phyloP scores from a whole-genome alignment of 176 grass and related monocot species.

The Oryza meyeriana region DNA sequence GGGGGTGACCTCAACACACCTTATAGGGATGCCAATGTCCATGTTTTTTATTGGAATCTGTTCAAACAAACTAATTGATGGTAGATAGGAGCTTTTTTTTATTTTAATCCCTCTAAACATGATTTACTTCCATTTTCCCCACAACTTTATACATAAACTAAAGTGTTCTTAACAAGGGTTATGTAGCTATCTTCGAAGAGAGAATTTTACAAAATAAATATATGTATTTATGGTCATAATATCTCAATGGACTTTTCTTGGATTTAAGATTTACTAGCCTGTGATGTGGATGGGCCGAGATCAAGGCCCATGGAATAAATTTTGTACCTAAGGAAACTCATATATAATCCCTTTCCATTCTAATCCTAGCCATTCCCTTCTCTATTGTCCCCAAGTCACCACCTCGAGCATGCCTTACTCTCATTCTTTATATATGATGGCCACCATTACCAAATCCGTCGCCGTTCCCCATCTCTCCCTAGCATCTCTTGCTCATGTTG shows the following conservation, averaged over 20 bases:
- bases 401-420: neutral
- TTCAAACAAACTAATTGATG: no score
- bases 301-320: neutral
- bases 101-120: no score
- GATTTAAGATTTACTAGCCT: neutral
- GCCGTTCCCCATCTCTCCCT: neutral
- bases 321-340: neutral
- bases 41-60: no score
- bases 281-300: neutral
- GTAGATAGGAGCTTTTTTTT: no score
- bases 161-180: neutral
- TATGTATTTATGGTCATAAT: neutral
- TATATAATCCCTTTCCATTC: neutral
- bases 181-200: neutral
- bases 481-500: neutral
- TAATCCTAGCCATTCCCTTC: neutral
- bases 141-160: neutral
- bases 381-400: neutral
- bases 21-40: no score
- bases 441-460: neutral
- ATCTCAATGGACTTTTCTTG: neutral
- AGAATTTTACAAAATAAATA: neutral
- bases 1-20: no score
- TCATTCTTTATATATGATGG: neutral
- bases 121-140: no score